Conservation (phyloP, 2,329 filamentous ascomycete genomes). For the Pestalotiopsis sp. region DNA sequence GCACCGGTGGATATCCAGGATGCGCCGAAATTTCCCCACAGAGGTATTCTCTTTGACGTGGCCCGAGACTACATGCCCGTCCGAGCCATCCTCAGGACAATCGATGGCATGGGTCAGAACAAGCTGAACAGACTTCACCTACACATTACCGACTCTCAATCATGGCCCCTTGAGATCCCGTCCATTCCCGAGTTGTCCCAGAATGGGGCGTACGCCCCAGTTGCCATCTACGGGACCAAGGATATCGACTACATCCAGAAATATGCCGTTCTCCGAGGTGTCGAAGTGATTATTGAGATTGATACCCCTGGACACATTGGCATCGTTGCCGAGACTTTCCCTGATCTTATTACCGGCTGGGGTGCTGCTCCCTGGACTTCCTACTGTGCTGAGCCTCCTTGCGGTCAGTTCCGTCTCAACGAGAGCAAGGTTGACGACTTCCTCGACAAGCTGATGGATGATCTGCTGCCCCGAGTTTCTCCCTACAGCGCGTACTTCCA, state of each 20-base stretch:
- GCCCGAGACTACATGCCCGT: slow-evolving; percentile 71
- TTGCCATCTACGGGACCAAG: slow-evolving; percentile 65
- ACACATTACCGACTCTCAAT: slow-evolving; percentile 80
- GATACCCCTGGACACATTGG: slow-evolving; percentile 82
- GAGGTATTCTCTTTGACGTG: slow-evolving; percentile 79
- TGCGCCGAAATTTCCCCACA: slow-evolving; percentile 71
- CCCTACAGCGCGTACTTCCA: slow-evolving; percentile 78
- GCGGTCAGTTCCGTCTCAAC: slow-evolving; percentile 76
- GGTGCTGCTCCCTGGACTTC: slow-evolving; percentile 55
- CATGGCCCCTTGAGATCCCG: slow-evolving; percentile 82
- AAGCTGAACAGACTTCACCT: slow-evolving; percentile 83
- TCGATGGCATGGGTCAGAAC: slow-evolving; percentile 75
- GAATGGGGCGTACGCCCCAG: slow-evolving; percentile 71
- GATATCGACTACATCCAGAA: slow-evolving; percentile 68
- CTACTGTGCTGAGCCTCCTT: slow-evolving; percentile 64
- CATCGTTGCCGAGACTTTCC: slow-evolving; percentile 63
- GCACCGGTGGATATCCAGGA: slow-evolving; percentile 75
- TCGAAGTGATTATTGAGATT: slow-evolving; percentile 74
- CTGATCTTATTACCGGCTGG: slow-evolving; percentile 70
- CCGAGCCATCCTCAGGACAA: slow-evolving; percentile 68
- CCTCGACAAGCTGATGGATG: slow-evolving; percentile 70
- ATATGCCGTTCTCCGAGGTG: slow-evolving; percentile 67
- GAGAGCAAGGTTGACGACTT: slow-evolving; percentile 69
- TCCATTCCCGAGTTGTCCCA: slow-evolving; percentile 68
- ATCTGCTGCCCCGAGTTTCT: slow-evolving; percentile 70